Conservation (phyloP, 2,329 filamentous ascomycete species). For the Elsinoe batatas region DNA sequence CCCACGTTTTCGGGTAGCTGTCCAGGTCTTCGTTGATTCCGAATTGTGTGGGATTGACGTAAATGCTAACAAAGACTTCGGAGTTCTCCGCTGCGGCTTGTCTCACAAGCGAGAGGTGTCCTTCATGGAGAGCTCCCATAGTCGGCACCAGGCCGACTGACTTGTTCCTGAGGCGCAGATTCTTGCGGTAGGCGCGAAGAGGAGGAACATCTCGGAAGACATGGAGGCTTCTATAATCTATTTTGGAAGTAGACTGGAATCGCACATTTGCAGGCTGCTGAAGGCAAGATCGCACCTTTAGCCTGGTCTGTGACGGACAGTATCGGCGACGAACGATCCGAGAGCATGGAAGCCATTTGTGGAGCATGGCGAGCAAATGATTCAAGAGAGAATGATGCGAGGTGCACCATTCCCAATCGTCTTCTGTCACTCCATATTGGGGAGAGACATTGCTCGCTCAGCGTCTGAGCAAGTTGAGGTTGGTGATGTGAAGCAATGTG, state of each 20-base stretch:
- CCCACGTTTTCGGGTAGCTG: conserved; percentile 87
- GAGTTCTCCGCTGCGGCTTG: conserved; percentile 75
- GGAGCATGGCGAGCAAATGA: neutral
- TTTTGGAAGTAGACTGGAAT: neutral
- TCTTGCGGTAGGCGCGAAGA: conserved; percentile 59
- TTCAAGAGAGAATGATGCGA: neutral
- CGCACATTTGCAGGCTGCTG: neutral
- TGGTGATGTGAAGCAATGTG: neutral
- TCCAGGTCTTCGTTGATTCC: conserved; percentile 77
- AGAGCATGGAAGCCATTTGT: neutral
- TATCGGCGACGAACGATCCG: neutral
- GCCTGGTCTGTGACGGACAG: neutral
- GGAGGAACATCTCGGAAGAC: conserved; percentile 67
- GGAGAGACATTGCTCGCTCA: too few species aligned
- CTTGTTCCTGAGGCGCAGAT: conserved; percentile 55
- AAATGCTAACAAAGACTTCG: conserved; percentile 82
- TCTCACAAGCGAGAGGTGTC: conserved; percentile 78
- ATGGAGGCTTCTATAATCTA: conserved; percentile 41
- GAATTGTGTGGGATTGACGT: conserved; percentile 96
- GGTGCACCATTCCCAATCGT: neutral
- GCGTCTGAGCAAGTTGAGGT: too few species aligned
- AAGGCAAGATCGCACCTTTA: neutral
- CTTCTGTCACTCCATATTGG: neutral
- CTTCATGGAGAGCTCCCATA: conserved; percentile 93
- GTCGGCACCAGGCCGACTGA: conserved; percentile 86